Evolutionary conservation across 495 filamentous ascomycete species (phyloP).

Genomic region (Beverwykella pulmonaria): DNA sequence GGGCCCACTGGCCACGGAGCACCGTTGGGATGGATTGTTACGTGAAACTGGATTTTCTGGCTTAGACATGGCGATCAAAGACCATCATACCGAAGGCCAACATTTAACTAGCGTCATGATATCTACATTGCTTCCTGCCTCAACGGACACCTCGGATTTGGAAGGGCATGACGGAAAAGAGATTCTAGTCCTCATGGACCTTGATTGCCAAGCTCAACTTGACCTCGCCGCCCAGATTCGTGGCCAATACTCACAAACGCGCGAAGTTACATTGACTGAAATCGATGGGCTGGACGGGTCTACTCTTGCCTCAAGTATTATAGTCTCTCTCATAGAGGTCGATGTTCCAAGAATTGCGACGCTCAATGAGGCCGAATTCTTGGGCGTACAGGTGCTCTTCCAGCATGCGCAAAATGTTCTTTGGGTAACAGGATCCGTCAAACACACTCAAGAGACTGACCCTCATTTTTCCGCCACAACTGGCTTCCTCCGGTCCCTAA

Average conservation of each 20-base stretch:
- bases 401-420: neutral
- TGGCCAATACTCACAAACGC: neutral
- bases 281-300: neutral
- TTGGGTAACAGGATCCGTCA: neutral
- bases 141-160: neutral
- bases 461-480: neutral
- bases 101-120: neutral
- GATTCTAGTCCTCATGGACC: neutral
- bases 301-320: neutral
- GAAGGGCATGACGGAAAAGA: neutral
- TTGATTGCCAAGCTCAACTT: neutral
- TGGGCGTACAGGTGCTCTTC: neutral
- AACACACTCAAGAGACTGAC: neutral
- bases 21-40: neutral
- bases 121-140: neutral
- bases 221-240: neutral
- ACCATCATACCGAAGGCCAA: neutral
- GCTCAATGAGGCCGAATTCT: neutral
- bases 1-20: neutral
- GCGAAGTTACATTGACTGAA: neutral
- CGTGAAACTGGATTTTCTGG: neutral
- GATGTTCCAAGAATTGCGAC: neutral
- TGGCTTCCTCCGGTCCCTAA: neutral
- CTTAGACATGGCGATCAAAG: neutral
- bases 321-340: neutral